Evolutionary conservation across 2,329 filamentous ascomycete genomes (phyloP), one percentile per base, ranked within the genome.

Genomic region (Ophiostoma sp.): DNA sequence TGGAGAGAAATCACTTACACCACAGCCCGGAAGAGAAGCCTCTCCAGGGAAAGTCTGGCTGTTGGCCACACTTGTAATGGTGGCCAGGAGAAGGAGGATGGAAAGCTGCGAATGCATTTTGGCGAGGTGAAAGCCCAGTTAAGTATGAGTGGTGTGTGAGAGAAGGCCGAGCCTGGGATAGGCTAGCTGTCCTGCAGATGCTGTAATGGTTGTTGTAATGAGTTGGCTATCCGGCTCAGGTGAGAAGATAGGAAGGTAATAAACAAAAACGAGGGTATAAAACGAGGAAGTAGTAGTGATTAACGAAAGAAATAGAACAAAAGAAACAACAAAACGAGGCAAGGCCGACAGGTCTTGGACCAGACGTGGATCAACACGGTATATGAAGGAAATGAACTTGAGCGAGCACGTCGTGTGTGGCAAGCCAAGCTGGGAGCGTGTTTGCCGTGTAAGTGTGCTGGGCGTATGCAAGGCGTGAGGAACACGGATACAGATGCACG

Each of bases 1-100:
- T 27, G 27, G 27, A 27, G 27, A 6, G 27, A 38, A 27, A 27
- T 3, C 11, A 71, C 71, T 67, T 68, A 72, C 71, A 65, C 71
- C 71, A 55, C 71, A 72, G 16, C 69, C 71, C 5, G 71, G 71
- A 44, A 72, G 27, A n/a, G 67, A 55, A 0, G 64, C 58, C 38
- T 72, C 69, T 38, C 69, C 38, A 1, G 70, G 64, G 42, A 72
- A 71, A 16, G 38, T 45, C n/a, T 71, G 69, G n/a, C 69, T 14
- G 5, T 18, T 41, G 58, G 62, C 69, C 6, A 70, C 49, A 7
- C 67, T 47, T 5, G 47, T 41, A 9, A 69, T 42, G 16, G 60
- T 49, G 27, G 69, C 70, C 27, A 70, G 58, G 5, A 68, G 5
- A 16, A 71, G 36, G 6, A 52, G 60, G n/a, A 66, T 6, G 1